Conservation (phyloP, 352 stramenopile genomes). For the Nannochloropsis limnetica region DNA sequence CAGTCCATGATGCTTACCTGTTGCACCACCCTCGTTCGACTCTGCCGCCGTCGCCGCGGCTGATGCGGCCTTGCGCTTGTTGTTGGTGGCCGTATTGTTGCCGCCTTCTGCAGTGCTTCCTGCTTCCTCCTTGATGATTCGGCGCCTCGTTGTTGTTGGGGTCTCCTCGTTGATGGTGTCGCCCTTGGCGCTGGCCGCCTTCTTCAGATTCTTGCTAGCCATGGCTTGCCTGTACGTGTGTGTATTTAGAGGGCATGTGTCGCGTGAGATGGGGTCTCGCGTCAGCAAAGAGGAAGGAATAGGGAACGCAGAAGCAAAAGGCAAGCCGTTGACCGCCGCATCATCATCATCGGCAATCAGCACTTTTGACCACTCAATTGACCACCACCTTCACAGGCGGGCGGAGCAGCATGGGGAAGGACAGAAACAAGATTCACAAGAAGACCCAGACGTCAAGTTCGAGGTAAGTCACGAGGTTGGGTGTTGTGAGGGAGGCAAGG, state of each 20-base stretch:
- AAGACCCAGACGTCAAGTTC: conserved; percentile 21
- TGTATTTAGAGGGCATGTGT: neutral
- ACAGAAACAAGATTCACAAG: neutral
- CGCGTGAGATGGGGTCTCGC: neutral
- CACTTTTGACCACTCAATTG: neutral
- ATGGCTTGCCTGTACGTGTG: neutral
- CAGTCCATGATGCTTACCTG: neutral
- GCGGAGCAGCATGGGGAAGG: neutral
- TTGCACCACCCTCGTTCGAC: neutral
- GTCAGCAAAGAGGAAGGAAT: neutral
- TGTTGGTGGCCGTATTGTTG: neutral
- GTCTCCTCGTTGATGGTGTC: neutral
- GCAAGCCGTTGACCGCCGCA: neutral
- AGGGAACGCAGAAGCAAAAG: neutral
- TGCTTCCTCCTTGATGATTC: neutral
- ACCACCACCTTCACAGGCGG: neutral
- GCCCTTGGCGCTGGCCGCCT: neutral
- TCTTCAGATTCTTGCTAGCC: neutral
- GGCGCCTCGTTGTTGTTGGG: neutral
- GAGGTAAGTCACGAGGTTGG: neutral
- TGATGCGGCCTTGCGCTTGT: neutral
- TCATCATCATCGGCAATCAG: neutral
- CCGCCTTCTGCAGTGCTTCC: neutral
- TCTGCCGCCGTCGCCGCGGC: neutral
- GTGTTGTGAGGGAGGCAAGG: neutral